Evolutionary conservation across 768 basidiomycete species (phyloP), one percentile per base, ranked within the genome.

Genomic region (Mycena vitilis): DNA sequence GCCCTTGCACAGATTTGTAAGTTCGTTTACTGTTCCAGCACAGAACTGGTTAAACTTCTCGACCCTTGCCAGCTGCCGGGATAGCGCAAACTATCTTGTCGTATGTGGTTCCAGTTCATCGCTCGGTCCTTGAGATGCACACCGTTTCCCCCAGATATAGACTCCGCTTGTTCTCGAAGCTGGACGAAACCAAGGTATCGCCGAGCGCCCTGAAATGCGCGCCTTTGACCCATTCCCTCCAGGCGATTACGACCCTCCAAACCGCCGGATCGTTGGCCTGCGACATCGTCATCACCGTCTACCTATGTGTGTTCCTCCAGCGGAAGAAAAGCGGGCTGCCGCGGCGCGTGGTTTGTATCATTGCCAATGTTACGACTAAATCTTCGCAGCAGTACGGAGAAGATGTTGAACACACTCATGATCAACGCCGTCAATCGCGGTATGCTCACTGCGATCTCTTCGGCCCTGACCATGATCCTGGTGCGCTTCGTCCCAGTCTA

Each of bases 181-280:
- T 67, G 23, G 66, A 65, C 9, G 6, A 63, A 18, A 71, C 66
- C 12, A 71, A 67, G 59, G 66, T 61, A n/a, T 36, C 47, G 22
- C 20, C 47, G 12, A 22, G 10, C n/a, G 11, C 2, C 30, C 30
- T 30, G 30, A 2, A 30, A 30, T 30, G 30, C 30, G 30, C 30
- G 5, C 22, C 40, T 40, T 40, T 10, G 15, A 48, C 22, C 20
- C 9, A 22, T 22, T 48, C 2, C 11, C 15, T 54, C 38, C 56
- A 71, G 66, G 58, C 66, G 6, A 52, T 63, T 16, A 71, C 70
- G 5, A 67, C 62, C 0, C 57, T 71, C 3, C 70, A 71, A 42
- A 71, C 70, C 1, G 65, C 66, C 51, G 65, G 62, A 1, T 67
- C 70, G 2, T 40, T 65, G 22, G 62, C 40, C 7, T 67, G 70